Evolutionary conservation across 1,284 basidiomycete genomes (phyloP).

Genomic region (Tetrapyrgos nigripes): DNA sequence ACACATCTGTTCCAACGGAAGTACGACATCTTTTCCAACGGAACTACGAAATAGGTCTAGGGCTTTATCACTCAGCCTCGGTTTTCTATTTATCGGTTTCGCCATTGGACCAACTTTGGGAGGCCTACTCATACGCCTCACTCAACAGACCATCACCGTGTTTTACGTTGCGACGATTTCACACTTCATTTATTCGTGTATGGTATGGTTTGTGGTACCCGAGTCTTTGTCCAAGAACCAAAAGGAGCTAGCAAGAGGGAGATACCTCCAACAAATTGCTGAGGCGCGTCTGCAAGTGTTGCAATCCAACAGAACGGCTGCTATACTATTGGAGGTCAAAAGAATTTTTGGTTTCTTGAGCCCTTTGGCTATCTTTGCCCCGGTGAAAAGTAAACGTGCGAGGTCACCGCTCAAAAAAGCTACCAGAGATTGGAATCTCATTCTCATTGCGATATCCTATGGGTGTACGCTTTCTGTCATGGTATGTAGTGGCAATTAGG

Average conservation of each 20-base stretch:
- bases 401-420: slow-evolving; percentile 46
- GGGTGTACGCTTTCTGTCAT: slow-evolving; percentile 60
- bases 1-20: not conserved
- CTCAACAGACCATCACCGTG: slow-evolving; percentile 63
- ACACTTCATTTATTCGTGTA: slow-evolving; percentile 55
- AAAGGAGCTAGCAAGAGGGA: slow-evolving; percentile 41
- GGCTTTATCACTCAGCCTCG: slow-evolving; percentile 66
- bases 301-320: slow-evolving; percentile 34
- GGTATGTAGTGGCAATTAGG: slow-evolving; percentile 39
- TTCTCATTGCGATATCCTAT: slow-evolving; percentile 60
- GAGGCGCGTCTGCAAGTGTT: slow-evolving; percentile 29
- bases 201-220: slow-evolving; percentile 70
- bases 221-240: slow-evolving; percentile 69
- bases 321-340: slow-evolving; percentile 29
- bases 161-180: slow-evolving; percentile 69
- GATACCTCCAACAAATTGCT: slow-evolving; percentile 40
- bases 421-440: slow-evolving; percentile 74
- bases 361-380: slow-evolving; percentile 72
- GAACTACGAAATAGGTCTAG: slow-evolving; percentile 51
- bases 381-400: slow-evolving; percentile 38
- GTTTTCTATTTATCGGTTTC: slow-evolving; percentile 42
- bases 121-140: slow-evolving; percentile 64
- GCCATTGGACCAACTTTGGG: slow-evolving; percentile 68
- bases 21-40: not conserved
- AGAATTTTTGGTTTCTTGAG: slow-evolving; percentile 61